These are phyloP conservation scores for Fraxinus nigra DNA, from an alignment of 305 asterid genomes.

Conservation along the genomic window DNA sequence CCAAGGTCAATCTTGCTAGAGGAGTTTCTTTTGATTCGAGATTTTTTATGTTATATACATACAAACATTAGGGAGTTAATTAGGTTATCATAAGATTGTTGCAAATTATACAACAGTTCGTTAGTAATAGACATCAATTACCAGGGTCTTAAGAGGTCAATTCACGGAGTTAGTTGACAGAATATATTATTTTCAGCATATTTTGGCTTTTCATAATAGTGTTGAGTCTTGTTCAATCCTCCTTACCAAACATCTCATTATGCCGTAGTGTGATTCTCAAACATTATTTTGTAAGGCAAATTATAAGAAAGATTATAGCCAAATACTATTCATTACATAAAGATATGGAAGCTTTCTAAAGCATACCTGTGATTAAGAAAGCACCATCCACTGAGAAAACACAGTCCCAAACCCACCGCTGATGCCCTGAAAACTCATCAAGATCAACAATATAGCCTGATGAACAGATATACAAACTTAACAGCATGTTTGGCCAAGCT, in stretches of 20 bases:
- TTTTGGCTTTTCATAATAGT: background rate
- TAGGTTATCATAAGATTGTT: background rate
- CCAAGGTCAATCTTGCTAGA: background rate
- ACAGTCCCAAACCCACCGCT: slow-evolving; percentile 98
- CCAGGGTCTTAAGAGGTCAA: background rate
- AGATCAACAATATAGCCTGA: slow-evolving; percentile 11
- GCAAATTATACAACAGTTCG: background rate
- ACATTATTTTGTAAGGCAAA: background rate
- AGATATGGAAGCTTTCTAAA: background rate
- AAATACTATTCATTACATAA: background rate
- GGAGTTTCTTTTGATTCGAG: background rate
- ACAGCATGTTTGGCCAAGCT: background rate
- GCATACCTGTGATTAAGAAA: slow-evolving; percentile 82
- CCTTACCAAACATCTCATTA: background rate
- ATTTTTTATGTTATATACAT: background rate
- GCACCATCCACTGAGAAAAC: slow-evolving; percentile 96
- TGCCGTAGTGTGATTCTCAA: background rate
- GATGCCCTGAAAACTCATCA: slow-evolving; percentile 58
- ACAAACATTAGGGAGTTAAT: background rate
- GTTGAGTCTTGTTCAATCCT: background rate
- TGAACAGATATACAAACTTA: background rate
- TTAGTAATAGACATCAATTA: background rate
- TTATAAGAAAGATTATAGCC: background rate
- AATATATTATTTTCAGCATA: background rate
- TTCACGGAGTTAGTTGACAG: background rate